These are phyloP conservation scores for Simplicillium aogashimaense DNA, from an alignment of 2,329 filamentous ascomycete species.

Conservation along the genomic window DNA sequence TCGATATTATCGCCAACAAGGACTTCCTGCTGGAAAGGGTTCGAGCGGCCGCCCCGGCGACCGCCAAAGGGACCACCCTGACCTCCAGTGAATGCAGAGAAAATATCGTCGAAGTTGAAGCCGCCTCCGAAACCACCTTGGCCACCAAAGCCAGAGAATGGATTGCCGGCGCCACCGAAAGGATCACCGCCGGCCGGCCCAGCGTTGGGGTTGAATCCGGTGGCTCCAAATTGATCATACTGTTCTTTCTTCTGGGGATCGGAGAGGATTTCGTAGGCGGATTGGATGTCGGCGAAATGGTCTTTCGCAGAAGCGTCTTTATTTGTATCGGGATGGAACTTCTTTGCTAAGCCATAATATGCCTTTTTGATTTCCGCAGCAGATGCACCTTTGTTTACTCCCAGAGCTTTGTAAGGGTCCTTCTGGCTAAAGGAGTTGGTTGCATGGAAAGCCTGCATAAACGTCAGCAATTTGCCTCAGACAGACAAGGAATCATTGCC, in stretches of 20 bases:
- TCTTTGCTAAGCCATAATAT: slow-evolving; percentile 95
- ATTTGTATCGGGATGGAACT: slow-evolving; percentile 96
- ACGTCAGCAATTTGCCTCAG: slow-evolving; percentile 3
- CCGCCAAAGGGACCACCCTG: slow-evolving; percentile 46
- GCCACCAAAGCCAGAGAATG: slow-evolving; percentile 50
- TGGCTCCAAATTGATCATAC: slow-evolving; percentile 81
- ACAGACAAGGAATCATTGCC: neutral
- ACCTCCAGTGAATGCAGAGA: slow-evolving; percentile 68
- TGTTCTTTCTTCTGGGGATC: slow-evolving; percentile 89
- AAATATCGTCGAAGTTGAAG: slow-evolving; percentile 95
- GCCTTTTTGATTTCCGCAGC: slow-evolving; percentile 92
- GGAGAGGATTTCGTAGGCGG: slow-evolving; percentile 86
- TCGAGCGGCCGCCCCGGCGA: slow-evolving; percentile 37
- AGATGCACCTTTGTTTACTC: slow-evolving; percentile 73
- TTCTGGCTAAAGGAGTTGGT: slow-evolving; percentile 46
- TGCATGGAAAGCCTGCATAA: slow-evolving; percentile 46
- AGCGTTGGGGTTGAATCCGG: slow-evolving; percentile 73
- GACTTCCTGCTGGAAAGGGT: slow-evolving; percentile 67
- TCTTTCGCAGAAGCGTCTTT: slow-evolving; percentile 92
- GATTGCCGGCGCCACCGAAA: slow-evolving; percentile 54
- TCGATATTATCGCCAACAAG: slow-evolving; percentile 95
- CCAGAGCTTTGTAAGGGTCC: slow-evolving; percentile 82
- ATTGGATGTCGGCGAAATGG: slow-evolving; percentile 85
- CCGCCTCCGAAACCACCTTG: slow-evolving; percentile 66
- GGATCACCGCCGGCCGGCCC: slow-evolving; percentile 49